Evolutionary conservation across 805 yeast genomes (phyloP).

Genomic region (Myxozyma mucilagina): DNA sequence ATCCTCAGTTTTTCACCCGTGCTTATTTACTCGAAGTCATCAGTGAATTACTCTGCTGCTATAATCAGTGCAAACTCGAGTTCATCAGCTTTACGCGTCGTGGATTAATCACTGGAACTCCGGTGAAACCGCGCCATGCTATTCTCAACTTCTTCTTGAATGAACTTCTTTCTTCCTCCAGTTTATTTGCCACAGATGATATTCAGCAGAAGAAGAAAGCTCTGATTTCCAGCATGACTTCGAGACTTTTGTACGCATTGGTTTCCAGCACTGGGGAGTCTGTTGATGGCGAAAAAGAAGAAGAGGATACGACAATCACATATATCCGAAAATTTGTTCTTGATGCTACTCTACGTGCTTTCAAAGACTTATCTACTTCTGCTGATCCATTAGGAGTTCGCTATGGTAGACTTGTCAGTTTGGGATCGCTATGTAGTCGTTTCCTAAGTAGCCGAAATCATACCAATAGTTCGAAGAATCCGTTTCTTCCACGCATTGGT

Average conservation of each 20-base stretch:
- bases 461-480: conserved; percentile 17
- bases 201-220: conserved; percentile 45
- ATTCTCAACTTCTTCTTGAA: conserved; percentile 75
- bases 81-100: conserved; percentile 70
- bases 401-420: conserved; percentile 57
- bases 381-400: conserved; percentile 44
- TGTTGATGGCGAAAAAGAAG: conserved; percentile 37
- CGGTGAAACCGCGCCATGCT: conserved; percentile 67
- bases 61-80: conserved; percentile 77
- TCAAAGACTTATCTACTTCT: conserved; percentile 53
- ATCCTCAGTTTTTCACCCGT: conserved; percentile 62
- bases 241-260: conserved; percentile 60
- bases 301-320: conserved; percentile 66
- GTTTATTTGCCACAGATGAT: conserved; percentile 40
- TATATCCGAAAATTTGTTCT: conserved; percentile 72
- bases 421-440: conserved; percentile 49
- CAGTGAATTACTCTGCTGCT: conserved; percentile 73
- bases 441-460: conserved; percentile 37
- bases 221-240: conserved; percentile 62
- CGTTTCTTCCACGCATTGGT: conserved; percentile 12
- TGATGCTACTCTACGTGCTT: conserved; percentile 63
- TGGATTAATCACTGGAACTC: conserved; percentile 14
- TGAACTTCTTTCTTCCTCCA: conserved; percentile 63
- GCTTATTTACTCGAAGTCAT: conserved; percentile 67
- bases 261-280: conserved; percentile 57